These are phyloP conservation scores for Pleodorina starrii DNA, from an alignment of 139 green algal genomes.

Conservation along the genomic window DNA sequence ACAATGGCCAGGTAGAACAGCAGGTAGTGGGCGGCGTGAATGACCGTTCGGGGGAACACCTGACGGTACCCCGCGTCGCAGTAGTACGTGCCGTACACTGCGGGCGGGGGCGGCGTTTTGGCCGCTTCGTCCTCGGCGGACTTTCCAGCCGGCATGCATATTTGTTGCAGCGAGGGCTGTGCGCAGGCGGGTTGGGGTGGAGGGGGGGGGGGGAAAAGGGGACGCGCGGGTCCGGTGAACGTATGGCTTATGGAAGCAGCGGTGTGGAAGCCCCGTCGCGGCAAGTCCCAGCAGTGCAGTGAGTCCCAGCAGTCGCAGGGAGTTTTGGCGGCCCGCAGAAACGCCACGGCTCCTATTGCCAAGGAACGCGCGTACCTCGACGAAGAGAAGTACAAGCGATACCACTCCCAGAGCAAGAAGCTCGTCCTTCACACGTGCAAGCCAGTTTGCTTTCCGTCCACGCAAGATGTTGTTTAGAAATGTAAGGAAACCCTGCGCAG, in stretches of 20 bases:
- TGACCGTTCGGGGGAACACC: slow-evolving; percentile 33
- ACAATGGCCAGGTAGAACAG: slow-evolving; percentile 55
- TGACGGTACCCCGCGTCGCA: background rate
- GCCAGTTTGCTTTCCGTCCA: slow-evolving; percentile 43
- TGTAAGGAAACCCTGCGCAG: slow-evolving; percentile 35
- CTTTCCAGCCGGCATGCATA: background rate
- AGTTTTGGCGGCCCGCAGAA: background rate
- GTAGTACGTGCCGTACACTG: slow-evolving; percentile 26
- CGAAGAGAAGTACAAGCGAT: slow-evolving; percentile 48
- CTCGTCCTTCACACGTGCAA: slow-evolving; percentile 51
- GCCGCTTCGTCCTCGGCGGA: background rate
- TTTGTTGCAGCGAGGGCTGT: slow-evolving; percentile 36
- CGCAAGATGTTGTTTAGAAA: slow-evolving; percentile 54
- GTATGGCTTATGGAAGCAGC: background rate
- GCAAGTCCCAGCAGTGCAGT: too few relatives aligned
- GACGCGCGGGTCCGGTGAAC: background rate
- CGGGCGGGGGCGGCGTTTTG: background rate
- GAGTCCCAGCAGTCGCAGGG: too few relatives aligned
- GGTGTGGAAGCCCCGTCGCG: too few relatives aligned
- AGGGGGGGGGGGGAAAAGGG: background rate
- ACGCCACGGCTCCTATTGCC: background rate
- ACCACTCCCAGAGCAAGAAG: slow-evolving; percentile 55
- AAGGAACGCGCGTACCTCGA: slow-evolving; percentile 13
- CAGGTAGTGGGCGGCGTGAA: slow-evolving; percentile 47
- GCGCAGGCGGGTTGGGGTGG: background rate